These are phyloP conservation scores for Geotrichum histeridarum DNA, from an alignment of 1,139 yeast genomes.

Conservation along the genomic window DNA sequence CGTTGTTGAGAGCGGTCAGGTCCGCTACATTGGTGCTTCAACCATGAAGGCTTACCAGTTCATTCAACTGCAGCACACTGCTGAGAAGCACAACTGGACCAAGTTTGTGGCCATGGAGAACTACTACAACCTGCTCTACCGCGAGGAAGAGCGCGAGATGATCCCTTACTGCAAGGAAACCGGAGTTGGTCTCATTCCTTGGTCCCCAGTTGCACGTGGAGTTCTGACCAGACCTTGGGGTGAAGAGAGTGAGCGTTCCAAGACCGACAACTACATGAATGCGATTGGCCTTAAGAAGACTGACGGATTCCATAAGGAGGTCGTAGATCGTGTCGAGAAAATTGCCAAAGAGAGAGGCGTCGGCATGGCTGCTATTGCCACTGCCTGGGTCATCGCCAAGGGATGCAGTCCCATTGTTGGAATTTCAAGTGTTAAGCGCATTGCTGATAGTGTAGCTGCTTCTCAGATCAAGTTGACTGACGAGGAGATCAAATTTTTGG, in stretches of 20 bases:
- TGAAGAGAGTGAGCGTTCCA: neutral
- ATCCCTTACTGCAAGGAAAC: conserved; percentile 36
- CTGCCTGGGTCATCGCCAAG: conserved; percentile 51
- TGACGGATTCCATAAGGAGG: conserved; percentile 38
- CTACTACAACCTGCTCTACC: conserved; percentile 46
- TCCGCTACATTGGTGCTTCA: conserved; percentile 58
- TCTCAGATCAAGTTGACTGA: conserved; percentile 42
- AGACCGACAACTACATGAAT: neutral
- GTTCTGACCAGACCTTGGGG: conserved; percentile 39
- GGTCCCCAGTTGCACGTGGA: conserved; percentile 47
- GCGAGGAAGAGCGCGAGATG: conserved; percentile 55
- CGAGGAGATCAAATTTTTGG: conserved; percentile 46
- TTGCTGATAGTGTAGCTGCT: conserved; percentile 52
- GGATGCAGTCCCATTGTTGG: conserved; percentile 55
- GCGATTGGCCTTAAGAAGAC: neutral
- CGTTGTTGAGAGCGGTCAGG: conserved; percentile 45
- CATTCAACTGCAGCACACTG: conserved; percentile 44
- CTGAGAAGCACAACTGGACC: conserved; percentile 46
- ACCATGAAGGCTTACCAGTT: conserved; percentile 44
- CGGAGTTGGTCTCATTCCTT: conserved; percentile 44
- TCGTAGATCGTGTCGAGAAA: conserved; percentile 50
- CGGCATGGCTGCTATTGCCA: conserved; percentile 51
- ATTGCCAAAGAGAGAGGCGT: conserved; percentile 44
- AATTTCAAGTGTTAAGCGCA: conserved; percentile 45
- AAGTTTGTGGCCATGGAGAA: conserved; percentile 53